Evolutionary conservation across 169 alveolate genomes (phyloP).

Genomic region (Plasmodium blacklocki): DNA sequence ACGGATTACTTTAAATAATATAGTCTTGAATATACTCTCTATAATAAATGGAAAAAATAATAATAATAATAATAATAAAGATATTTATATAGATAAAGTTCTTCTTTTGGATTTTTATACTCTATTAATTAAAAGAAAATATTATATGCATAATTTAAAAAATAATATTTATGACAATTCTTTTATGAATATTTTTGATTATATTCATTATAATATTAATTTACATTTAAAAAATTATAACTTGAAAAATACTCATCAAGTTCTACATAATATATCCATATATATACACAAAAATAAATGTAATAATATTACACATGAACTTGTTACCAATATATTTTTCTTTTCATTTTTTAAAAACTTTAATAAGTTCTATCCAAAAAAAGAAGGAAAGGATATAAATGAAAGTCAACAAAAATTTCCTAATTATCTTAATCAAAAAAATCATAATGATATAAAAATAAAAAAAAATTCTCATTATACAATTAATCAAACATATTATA

Average conservation of each 20-base stretch:
- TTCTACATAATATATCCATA: constrained; percentile 19
- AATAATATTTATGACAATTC: constrained; percentile 28
- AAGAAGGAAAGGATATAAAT: neutral
- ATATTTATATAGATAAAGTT: constrained; percentile 35
- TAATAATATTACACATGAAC: constrained; percentile 15
- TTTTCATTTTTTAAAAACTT: constrained; percentile 23
- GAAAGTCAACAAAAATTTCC: neutral
- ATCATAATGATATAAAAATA: neutral
- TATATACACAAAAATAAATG: constrained; percentile 37
- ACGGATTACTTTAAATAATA: neutral
- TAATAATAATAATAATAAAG: constrained; percentile 7
- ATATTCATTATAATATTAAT: constrained; percentile 37
- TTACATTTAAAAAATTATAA: constrained; percentile 20
- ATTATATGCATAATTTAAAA: constrained; percentile 16
- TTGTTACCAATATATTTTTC: constrained; percentile 29
- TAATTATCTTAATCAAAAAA: neutral
- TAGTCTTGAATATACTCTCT: neutral
- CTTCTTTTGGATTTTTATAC: constrained; percentile 26
- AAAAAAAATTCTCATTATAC: neutral
- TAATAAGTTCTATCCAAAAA: constrained; percentile 9
- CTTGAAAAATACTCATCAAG: constrained; percentile 25
- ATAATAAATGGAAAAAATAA: constrained; percentile 5
- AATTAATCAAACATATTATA: neutral
- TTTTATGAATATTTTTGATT: constrained; percentile 32
- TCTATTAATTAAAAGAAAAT: constrained; percentile 28